These are phyloP conservation scores for Wickerhamiella pararugosa DNA, from an alignment of 1,139 yeast genomes.

Conservation along the genomic window DNA sequence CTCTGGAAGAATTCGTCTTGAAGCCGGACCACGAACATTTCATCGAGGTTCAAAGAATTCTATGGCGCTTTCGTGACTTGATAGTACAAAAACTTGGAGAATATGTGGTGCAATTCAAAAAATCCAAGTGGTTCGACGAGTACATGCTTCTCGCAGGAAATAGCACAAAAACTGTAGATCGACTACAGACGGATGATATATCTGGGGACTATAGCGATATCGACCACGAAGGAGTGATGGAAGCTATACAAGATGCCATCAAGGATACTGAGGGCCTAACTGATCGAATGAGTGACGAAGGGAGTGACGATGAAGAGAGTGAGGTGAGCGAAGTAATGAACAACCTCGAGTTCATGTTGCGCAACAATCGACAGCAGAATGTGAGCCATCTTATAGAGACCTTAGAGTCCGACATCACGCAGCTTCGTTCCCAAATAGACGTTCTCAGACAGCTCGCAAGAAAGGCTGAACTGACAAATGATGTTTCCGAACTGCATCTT, in stretches of 20 bases:
- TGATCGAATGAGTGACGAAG: not conserved
- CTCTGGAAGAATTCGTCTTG: not conserved
- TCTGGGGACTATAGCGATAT: slow-evolving; percentile 7
- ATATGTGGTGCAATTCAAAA: slow-evolving; percentile 45
- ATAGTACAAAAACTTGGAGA: slow-evolving; percentile 34
- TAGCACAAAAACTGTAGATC: slow-evolving; percentile 7
- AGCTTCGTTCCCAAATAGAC: slow-evolving; percentile 43
- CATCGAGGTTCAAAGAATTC: slow-evolving; percentile 38
- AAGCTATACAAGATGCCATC: slow-evolving; percentile 6
- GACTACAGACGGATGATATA: slow-evolving; percentile 17
- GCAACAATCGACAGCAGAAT: slow-evolving; percentile 48
- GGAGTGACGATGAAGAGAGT: not conserved
- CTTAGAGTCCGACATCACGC: slow-evolving; percentile 43
- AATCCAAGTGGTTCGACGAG: slow-evolving; percentile 34
- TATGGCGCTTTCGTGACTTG: slow-evolving; percentile 42
- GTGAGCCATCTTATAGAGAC: slow-evolving; percentile 50
- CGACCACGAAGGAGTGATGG: slow-evolving; percentile 3
- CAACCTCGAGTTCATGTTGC: slow-evolving; percentile 13
- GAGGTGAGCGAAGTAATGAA: not conserved
- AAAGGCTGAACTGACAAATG: slow-evolving; percentile 75
- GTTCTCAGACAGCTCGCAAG: slow-evolving; percentile 51
- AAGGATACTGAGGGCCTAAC: not conserved
- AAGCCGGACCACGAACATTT: slow-evolving; percentile 17
- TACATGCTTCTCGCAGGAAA: slow-evolving; percentile 30
- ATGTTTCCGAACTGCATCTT: slow-evolving; percentile 50